phyloP scores from a whole-genome alignment of 495 filamentous ascomycete species.

The Daldinia caldariorum region DNA sequence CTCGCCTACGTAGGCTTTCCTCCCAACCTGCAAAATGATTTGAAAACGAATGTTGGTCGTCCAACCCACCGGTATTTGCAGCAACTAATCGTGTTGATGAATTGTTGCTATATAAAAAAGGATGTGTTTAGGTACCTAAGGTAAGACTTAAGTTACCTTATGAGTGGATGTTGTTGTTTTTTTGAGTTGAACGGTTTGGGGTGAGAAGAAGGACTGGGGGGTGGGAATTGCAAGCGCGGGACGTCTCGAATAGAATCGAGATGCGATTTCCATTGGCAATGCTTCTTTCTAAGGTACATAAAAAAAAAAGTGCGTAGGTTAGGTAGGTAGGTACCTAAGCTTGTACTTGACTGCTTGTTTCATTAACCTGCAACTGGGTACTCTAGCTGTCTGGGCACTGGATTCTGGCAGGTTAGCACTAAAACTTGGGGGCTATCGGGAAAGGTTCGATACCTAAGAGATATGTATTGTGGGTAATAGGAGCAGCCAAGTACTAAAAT shows the following conservation, averaged over 20 bases:
- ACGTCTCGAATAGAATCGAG: slow-evolving; percentile 32
- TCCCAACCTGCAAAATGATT: slow-evolving; percentile 19
- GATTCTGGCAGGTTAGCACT: slow-evolving; percentile 23
- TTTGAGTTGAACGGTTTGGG: slow-evolving; percentile 22
- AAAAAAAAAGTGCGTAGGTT: not conserved
- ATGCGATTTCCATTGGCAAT: slow-evolving; percentile 46
- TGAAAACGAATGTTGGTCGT: slow-evolving; percentile 40
- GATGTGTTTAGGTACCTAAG: slow-evolving; percentile 19
- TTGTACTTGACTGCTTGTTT: not conserved
- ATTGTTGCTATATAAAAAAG: slow-evolving; percentile 18
- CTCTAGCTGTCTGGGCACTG: not conserved
- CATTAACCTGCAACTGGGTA: slow-evolving; percentile 3
- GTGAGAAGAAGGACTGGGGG: slow-evolving; percentile 19
- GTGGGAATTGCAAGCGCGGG: slow-evolving; percentile 31
- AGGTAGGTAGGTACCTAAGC: not conserved
- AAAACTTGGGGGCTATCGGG: slow-evolving; percentile 25
- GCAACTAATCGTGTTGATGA: slow-evolving; percentile 6
- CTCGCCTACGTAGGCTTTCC: slow-evolving; percentile 10
- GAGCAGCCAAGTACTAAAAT: slow-evolving; percentile 18
- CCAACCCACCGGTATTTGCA: slow-evolving; percentile 23
- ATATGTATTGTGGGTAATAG: slow-evolving; percentile 9
- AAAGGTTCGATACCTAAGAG: not conserved
- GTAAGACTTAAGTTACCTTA: slow-evolving; percentile 7
- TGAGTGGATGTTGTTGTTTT: slow-evolving; percentile 20
- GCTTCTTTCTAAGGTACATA: slow-evolving; percentile 19